phyloP scores from a whole-genome alignment of 768 basidiomycete genomes.

The Pisolithus sp. region DNA sequence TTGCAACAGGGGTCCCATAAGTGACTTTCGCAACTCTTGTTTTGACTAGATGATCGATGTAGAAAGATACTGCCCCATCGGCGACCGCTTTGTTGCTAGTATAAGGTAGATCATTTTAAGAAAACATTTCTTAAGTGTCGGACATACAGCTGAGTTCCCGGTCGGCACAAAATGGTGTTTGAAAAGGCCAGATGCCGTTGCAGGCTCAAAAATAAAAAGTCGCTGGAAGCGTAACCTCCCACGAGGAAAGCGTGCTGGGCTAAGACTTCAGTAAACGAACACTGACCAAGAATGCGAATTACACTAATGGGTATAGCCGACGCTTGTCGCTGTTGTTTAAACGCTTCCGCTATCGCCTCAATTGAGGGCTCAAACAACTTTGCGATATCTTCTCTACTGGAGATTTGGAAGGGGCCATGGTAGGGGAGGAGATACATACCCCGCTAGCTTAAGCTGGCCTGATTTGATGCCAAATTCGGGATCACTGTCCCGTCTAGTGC shows the following conservation, averaged over 20 bases:
- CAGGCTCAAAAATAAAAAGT: slow-evolving; percentile 39
- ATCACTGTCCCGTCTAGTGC: slow-evolving; percentile 30
- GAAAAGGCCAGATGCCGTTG: slow-evolving; percentile 29
- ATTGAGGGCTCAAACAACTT: slow-evolving; percentile 40
- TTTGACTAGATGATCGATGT: slow-evolving; percentile 41
- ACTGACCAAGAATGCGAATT: neutral
- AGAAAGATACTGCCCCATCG: slow-evolving; percentile 37
- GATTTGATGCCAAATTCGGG: slow-evolving; percentile 26
- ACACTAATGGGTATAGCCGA: slow-evolving; percentile 22
- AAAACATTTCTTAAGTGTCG: neutral
- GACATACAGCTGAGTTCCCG: slow-evolving; percentile 44
- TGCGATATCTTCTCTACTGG: slow-evolving; percentile 28
- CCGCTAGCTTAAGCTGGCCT: slow-evolving; percentile 32
- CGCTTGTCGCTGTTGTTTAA: slow-evolving; percentile 23
- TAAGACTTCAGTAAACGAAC: neutral
- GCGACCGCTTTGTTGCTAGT: slow-evolving; percentile 44
- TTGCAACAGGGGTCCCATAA: slow-evolving; percentile 29
- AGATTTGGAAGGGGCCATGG: neutral
- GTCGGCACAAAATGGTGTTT: slow-evolving; percentile 38
- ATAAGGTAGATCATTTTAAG: neutral
- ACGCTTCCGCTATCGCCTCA: slow-evolving; percentile 27
- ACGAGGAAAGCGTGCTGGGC: slow-evolving; percentile 39
- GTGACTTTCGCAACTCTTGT: slow-evolving; percentile 37
- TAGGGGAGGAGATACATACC: slow-evolving; percentile 19
- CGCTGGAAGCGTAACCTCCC: slow-evolving; percentile 45